These are phyloP conservation scores for Poa annua DNA, from an alignment of 176 grass and related monocot genomes.

Conservation along the genomic window DNA sequence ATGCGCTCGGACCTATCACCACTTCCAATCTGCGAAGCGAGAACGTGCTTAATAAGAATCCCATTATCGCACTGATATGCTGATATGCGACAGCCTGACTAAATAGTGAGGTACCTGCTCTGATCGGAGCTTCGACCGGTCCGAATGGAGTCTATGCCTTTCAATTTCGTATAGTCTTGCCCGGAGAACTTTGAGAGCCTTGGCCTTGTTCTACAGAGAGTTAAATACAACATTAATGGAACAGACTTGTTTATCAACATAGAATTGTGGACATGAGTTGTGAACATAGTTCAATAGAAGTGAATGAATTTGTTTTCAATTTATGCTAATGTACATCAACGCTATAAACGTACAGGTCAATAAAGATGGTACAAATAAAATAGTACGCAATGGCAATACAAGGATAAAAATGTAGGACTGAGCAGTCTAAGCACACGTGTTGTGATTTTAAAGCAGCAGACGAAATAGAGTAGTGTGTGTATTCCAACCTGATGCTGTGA, in stretches of 20 bases:
- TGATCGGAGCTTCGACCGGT: slow-evolving; percentile 85
- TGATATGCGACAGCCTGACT: not conserved
- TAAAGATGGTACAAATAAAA: not conserved
- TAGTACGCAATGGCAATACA: not conserved
- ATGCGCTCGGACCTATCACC: slow-evolving; percentile 92
- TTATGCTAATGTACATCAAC: slow-evolving; percentile 21
- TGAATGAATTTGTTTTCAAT: not conserved
- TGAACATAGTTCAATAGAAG: not conserved
- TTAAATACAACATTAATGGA: slow-evolving; percentile 5
- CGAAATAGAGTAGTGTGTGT: not conserved
- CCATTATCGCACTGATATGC: not conserved
- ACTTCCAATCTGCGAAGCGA: slow-evolving; percentile 66
- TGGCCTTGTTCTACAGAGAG: slow-evolving; percentile 81
- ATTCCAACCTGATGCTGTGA: slow-evolving; percentile 83
- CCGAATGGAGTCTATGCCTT: slow-evolving; percentile 70
- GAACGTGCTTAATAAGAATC: not conserved
- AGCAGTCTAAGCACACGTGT: not conserved
- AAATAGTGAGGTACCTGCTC: slow-evolving; percentile 56
- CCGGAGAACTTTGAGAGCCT: slow-evolving; percentile 87
- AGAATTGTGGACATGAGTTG: not conserved
- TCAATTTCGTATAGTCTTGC: slow-evolving; percentile 87
- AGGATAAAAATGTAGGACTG: slow-evolving; percentile 8
- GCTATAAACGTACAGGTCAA: not conserved
- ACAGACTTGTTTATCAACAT: not conserved
- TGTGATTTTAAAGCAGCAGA: slow-evolving; percentile 1